A percentile compares a stretch with the other conserved stretches of the same genome.
phyloP scores from a whole-genome alignment of 805 yeast genomes.

The Grigorovia yakushimaensis region DNA sequence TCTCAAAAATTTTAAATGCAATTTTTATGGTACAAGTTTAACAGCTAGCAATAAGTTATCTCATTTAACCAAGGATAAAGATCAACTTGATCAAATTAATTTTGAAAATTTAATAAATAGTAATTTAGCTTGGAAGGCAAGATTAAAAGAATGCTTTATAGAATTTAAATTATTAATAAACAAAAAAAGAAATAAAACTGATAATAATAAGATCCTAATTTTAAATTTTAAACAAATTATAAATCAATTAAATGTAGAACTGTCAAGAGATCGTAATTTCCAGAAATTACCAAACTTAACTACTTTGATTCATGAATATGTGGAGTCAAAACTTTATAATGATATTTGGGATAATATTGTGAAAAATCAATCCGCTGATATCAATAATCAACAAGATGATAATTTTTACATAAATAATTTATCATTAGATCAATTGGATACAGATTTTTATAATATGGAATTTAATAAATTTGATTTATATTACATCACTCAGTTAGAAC shows the following conservation, averaged over 20 bases:
- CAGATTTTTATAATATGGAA: slow-evolving; percentile 34
- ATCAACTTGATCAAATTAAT: slow-evolving; percentile 2
- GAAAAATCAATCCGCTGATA: slow-evolving; percentile 9
- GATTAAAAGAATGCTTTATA: slow-evolving; percentile 1
- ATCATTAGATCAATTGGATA: slow-evolving; percentile 36
- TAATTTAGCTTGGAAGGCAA: slow-evolving; percentile 4
- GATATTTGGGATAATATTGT: slow-evolving; percentile 49
- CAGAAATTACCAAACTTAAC: slow-evolving; percentile 31
- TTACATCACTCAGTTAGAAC: slow-evolving; percentile 29
- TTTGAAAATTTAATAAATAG: slow-evolving; percentile 10
- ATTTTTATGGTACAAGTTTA: not conserved
- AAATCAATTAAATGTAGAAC: slow-evolving; percentile 1
- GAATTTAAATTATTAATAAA: not conserved
- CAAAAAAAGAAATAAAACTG: not conserved
- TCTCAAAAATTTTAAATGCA: not conserved
- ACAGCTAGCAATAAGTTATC: not conserved
- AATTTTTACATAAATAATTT: slow-evolving; percentile 10
- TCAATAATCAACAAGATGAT: not conserved
- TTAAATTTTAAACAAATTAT: not conserved
- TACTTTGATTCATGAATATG: slow-evolving; percentile 53
- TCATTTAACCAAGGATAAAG: not conserved
- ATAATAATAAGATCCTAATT: not conserved
- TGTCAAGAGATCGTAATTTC: slow-evolving; percentile 11
- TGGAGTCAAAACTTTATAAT: slow-evolving; percentile 60
- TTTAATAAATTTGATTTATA: slow-evolving; percentile 22